Conservation (phyloP, 2,329 filamentous ascomycete species). For the Fusarium scirpi region DNA sequence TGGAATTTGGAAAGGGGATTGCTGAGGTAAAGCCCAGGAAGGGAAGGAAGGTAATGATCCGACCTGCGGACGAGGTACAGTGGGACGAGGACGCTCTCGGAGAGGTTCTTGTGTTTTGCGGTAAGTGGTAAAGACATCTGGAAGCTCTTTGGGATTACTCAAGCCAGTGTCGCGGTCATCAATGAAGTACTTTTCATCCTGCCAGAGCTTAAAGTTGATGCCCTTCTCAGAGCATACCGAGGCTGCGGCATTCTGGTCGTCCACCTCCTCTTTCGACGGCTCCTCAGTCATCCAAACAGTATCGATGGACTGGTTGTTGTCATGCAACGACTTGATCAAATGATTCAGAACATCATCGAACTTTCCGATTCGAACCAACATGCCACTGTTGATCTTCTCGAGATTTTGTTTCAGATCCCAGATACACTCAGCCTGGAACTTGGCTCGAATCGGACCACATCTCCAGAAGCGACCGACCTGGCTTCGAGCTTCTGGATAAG, state of each 20-base stretch:
- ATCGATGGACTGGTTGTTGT: slow-evolving; percentile 61
- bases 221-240: slow-evolving; percentile 63
- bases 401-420: slow-evolving; percentile 77
- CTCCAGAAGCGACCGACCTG: slow-evolving; percentile 76
- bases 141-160: slow-evolving; percentile 68
- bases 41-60: slow-evolving; percentile 67
- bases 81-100: slow-evolving; percentile 69
- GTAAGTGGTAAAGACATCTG: slow-evolving; percentile 81
- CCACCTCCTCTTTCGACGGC: slow-evolving; percentile 75
- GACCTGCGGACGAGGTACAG: slow-evolving; percentile 64
- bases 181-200: slow-evolving; percentile 82
- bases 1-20: slow-evolving; percentile 73
- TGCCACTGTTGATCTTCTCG: slow-evolving; percentile 67
- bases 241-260: slow-evolving; percentile 70
- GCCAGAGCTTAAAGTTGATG: slow-evolving; percentile 73
- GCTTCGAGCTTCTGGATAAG: slow-evolving; percentile 77
- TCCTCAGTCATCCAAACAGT: slow-evolving; percentile 81
- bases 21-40: slow-evolving; percentile 67
- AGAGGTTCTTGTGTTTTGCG: slow-evolving; percentile 80
- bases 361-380: slow-evolving; percentile 73
- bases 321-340: slow-evolving; percentile 64
- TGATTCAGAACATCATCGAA: slow-evolving; percentile 68
- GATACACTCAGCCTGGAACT: slow-evolving; percentile 77
- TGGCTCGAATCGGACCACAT: slow-evolving; percentile 77
- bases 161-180: slow-evolving; percentile 79